Evolutionary conservation across 495 filamentous ascomycete species (phyloP), one percentile per base, ranked within the genome.

Genomic region (Gamarada debralockiae): DNA sequence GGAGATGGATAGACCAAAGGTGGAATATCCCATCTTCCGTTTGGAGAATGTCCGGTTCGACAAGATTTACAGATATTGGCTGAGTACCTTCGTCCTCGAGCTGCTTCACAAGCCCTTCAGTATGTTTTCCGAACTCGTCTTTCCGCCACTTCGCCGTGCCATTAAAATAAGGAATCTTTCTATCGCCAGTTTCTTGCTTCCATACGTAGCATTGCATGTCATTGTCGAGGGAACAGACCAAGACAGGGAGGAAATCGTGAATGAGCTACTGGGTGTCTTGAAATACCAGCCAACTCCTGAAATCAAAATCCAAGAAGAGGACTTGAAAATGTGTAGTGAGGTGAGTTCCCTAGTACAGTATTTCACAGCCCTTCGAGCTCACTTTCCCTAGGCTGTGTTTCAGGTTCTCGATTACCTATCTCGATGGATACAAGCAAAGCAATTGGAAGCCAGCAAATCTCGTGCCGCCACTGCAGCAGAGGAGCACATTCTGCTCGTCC

Each of bases 331-430:
- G 23, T 91, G 86, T 67, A 92, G 87, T 64, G 87, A 96, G 73
- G 90, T 91, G 73, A 70, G 75, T 69, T 9, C 12, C 33, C 3
- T 22, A 36, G 39, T 12, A 3, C 36, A 36, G 29, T 12, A 25
- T 33, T 34, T 17, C 14, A 39, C 39, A 33, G 20, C 8, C 29
- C 10, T 29, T 29, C 27, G 27, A 29, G 27, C 40, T 42, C 13
- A 50, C n/a, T 21, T 13, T 13, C 25, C 8, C 33, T 59, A 96
- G 89, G 88, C 86, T 48, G 83, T 96, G 9, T 98, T 98, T 67
- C 83, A 84, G 50, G 81, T 95, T 13, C 76, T 97, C 21, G 95
- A 98, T 63, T 96, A 98, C 66, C 76, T 90, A 52, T 89, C 90
- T 51, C 78, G 83, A 41, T 98, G 95, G 93, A 67, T 93, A 14